Conservation (phyloP, 768 basidiomycete genomes). For the Psilocybe tampanensis region DNA sequence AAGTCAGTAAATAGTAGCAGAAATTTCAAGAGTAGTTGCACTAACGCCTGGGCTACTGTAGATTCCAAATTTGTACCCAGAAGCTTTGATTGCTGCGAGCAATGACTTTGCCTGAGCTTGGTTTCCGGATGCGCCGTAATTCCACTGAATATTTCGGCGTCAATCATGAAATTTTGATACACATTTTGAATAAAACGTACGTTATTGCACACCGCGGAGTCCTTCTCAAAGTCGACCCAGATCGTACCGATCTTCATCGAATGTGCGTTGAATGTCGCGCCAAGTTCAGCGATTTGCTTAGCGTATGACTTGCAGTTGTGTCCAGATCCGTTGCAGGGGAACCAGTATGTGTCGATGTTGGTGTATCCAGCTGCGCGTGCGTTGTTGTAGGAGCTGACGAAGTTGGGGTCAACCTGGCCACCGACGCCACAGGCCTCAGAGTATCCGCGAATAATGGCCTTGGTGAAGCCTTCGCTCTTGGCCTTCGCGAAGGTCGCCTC, state of each 20-base stretch:
- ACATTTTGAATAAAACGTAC: not conserved
- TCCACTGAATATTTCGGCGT: conserved; percentile 12
- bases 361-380: conserved; percentile 20
- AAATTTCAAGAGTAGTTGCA: not conserved
- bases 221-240: conserved; percentile 23
- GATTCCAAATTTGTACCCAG: conserved; percentile 20
- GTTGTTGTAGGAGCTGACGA: conserved; percentile 21
- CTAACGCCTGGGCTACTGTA: conserved; percentile 21
- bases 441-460: conserved; percentile 22
- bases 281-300: conserved; percentile 14
- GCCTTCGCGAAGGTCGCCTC: conserved; percentile 17
- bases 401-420: conserved; percentile 22
- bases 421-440: conserved; percentile 19
- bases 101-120: conserved; percentile 16
- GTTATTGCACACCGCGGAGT: conserved; percentile 19
- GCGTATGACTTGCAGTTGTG: conserved; percentile 21
- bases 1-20: not conserved
- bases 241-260: conserved; percentile 20
- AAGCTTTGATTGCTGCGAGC: conserved; percentile 19
- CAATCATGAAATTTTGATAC: not conserved
- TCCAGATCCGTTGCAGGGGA: conserved; percentile 22
- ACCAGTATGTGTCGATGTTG: conserved; percentile 24
- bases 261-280: conserved; percentile 17
- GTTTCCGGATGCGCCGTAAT: conserved; percentile 19
- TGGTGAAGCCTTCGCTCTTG: conserved; percentile 20